Conservation (phyloP, 164 flowering plant genomes). For the Vitis labrusca region DNA sequence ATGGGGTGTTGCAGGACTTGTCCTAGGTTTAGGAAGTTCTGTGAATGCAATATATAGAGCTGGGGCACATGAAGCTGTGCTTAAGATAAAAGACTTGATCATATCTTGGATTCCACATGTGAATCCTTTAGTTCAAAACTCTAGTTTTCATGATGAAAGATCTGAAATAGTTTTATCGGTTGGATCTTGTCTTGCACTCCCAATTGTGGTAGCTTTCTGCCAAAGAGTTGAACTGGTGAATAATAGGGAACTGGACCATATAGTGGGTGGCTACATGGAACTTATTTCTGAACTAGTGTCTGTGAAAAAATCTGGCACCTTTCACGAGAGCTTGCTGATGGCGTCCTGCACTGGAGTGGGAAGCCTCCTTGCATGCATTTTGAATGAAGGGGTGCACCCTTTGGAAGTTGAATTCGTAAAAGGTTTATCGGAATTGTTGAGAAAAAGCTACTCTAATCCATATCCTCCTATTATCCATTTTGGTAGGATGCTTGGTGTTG, state of each 20-base stretch:
- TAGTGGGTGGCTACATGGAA: constrained; percentile 54
- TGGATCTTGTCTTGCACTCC: constrained; percentile 88
- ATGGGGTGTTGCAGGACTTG: constrained; percentile 90
- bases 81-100: constrained; percentile 57
- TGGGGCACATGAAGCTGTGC: constrained; percentile 62
- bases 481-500: too few species aligned
- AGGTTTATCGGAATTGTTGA: too few species aligned
- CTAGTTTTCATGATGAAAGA: constrained; percentile 20
- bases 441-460: too few species aligned
- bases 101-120: constrained; percentile 65
- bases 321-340: constrained; percentile 71
- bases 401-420: too few species aligned
- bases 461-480: too few species aligned
- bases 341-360: constrained; percentile 91
- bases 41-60: constrained; percentile 65
- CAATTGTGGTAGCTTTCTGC: constrained; percentile 66
- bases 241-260: constrained; percentile 53
- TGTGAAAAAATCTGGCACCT: constrained; percentile 46
- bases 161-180: constrained; percentile 41
- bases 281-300: constrained; percentile 66
- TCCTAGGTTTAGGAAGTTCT: constrained; percentile 73
- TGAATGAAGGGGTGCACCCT: constrained; percentile 67
- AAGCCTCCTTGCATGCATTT: constrained; percentile 67
- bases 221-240: constrained; percentile 63
- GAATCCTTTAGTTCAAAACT: constrained; percentile 19